A percentile compares a stretch with the other conserved stretches of the same genome.
Evolutionary conservation across 2,329 filamentous ascomycete genomes (phyloP).

Genomic region (Xylariaceae sp.): DNA sequence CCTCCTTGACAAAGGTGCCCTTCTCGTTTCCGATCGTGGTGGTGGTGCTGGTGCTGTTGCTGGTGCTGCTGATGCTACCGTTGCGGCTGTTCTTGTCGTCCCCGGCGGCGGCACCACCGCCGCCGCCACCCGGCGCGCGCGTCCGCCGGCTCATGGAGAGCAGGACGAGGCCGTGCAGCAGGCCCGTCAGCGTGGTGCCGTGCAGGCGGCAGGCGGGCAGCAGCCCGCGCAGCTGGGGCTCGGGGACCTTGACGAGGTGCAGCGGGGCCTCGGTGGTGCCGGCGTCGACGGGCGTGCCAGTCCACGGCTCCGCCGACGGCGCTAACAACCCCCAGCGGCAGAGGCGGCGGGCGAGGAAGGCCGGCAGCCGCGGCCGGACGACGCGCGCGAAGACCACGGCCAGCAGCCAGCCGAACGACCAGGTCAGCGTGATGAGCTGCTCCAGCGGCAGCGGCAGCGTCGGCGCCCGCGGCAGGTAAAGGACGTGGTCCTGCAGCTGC

Average conservation of each 20-base stretch:
- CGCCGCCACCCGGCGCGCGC: slow-evolving; percentile 25
- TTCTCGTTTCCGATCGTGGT: no score
- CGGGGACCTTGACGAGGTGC: slow-evolving; percentile 28
- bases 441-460: slow-evolving; percentile 33
- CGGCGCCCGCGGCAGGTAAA: slow-evolving; percentile 25
- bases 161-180: slow-evolving; percentile 39
- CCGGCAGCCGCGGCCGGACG: slow-evolving; percentile 31
- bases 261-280: slow-evolving; percentile 29
- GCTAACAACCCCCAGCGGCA: no score
- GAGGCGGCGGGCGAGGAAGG: slow-evolving; percentile 9
- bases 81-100: background rate
- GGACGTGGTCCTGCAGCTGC: slow-evolving; percentile 14
- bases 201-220: slow-evolving; percentile 33
- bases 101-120: no score
- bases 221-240: slow-evolving; percentile 22
- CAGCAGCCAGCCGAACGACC: slow-evolving; percentile 12
- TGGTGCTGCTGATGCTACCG: no score
- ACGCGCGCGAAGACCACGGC: slow-evolving; percentile 10
- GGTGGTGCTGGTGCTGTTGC: no score
- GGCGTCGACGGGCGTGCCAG: slow-evolving; percentile 28
- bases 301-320: slow-evolving; percentile 27
- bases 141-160: slow-evolving; percentile 32
- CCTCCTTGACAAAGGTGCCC: no score
- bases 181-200: slow-evolving; percentile 37
- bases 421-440: slow-evolving; percentile 29